phyloP scores from a whole-genome alignment of 495 filamentous ascomycete genomes.

The Xylaria scruposa region DNA sequence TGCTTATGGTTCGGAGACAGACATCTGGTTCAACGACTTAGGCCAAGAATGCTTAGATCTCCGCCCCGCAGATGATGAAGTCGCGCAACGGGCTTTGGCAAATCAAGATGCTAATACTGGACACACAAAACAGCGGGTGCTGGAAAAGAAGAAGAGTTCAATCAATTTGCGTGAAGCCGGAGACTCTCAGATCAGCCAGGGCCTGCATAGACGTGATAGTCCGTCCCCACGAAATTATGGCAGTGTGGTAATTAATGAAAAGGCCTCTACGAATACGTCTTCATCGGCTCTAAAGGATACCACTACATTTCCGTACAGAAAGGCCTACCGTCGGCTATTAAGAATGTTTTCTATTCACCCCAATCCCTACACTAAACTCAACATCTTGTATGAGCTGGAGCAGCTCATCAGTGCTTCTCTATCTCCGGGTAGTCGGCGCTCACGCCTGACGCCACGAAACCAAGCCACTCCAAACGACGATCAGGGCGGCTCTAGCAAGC shows the following conservation, averaged over 20 bases:
- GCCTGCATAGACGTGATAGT: slow-evolving; percentile 38
- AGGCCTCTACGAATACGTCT: slow-evolving; percentile 43
- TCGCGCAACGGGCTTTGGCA: slow-evolving; percentile 43
- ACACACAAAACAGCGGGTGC: slow-evolving; percentile 59
- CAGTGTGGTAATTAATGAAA: slow-evolving; percentile 51
- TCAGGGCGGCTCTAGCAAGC: slow-evolving; percentile 21
- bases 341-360: slow-evolving; percentile 89
- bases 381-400: slow-evolving; percentile 82
- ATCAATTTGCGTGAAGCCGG: slow-evolving; percentile 54
- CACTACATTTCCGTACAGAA: slow-evolving; percentile 71
- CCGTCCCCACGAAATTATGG: slow-evolving; percentile 47
- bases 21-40: slow-evolving; percentile 83
- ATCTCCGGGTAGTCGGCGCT: slow-evolving; percentile 45
- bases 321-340: slow-evolving; percentile 79
- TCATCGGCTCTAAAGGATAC: slow-evolving; percentile 49
- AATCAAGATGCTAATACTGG: slow-evolving; percentile 45
- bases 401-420: slow-evolving; percentile 80
- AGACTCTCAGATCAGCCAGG: slow-evolving; percentile 42
- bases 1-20: slow-evolving; percentile 87
- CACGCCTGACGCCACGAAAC: slow-evolving; percentile 45
- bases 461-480: slow-evolving; percentile 35
- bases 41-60: slow-evolving; percentile 79
- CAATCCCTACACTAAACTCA: slow-evolving; percentile 85
- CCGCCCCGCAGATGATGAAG: slow-evolving; percentile 68
- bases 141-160: slow-evolving; percentile 67